phyloP scores from a whole-genome alignment of 2,329 filamentous ascomycete species.

The Penicillium sp. region DNA sequence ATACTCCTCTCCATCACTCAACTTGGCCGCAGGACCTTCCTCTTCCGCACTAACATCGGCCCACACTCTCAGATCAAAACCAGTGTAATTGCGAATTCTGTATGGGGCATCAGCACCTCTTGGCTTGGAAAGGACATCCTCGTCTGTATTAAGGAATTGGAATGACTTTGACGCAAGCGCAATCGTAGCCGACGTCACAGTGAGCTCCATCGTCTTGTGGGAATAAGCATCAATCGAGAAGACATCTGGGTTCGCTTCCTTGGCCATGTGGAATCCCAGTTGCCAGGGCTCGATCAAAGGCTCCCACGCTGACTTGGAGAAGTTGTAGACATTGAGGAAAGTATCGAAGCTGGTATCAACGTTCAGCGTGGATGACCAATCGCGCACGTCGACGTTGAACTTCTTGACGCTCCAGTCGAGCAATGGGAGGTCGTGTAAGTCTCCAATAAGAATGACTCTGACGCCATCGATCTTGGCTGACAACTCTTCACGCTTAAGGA shows the following conservation, averaged over 20 bases:
- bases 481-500: conserved; percentile 75
- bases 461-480: conserved; percentile 85
- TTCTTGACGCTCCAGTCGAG: conserved; percentile 91
- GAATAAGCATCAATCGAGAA: conserved; percentile 85
- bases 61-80: conserved; percentile 85
- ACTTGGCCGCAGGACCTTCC: conserved; percentile 67
- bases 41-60: conserved; percentile 74
- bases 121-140: conserved; percentile 92
- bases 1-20: conserved; percentile 85
- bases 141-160: conserved; percentile 82
- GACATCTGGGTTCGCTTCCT: conserved; percentile 72
- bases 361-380: conserved; percentile 88
- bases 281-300: conserved; percentile 96
- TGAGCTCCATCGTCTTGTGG: conserved; percentile 87
- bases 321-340: conserved; percentile 97
- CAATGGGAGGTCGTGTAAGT: conserved; percentile 92
- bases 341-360: conserved; percentile 90
- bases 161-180: conserved; percentile 91
- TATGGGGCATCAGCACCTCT: conserved; percentile 91
- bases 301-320: conserved; percentile 98
- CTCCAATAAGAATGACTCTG: conserved; percentile 90
- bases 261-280: conserved; percentile 85
- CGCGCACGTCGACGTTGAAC: conserved; percentile 80
- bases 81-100: conserved; percentile 91
- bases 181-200: conserved; percentile 89